Evolutionary conservation across 306 rosid species (phyloP).

Genomic region (Myrica gale): DNA sequence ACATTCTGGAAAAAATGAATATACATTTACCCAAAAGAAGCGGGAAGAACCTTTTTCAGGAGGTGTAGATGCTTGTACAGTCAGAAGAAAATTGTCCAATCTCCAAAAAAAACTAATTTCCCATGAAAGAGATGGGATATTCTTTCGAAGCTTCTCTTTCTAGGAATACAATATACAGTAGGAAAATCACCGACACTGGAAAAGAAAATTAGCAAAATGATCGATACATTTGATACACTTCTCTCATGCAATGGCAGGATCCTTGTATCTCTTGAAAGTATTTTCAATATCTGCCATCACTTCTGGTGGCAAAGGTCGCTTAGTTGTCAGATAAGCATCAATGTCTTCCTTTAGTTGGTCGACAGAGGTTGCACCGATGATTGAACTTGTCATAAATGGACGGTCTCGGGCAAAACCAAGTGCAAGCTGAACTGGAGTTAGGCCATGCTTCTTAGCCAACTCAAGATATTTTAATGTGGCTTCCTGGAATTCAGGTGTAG

Average conservation of each 20-base stretch:
- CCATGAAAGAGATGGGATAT: no score
- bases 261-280: slow-evolving; percentile 71
- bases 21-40: no score
- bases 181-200: no score
- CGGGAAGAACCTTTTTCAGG: no score
- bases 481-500: slow-evolving; percentile 53
- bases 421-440: slow-evolving; percentile 72
- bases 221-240: neutral
- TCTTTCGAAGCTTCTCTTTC: no score
- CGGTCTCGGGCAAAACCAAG: slow-evolving; percentile 86
- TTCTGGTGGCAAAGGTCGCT: slow-evolving; percentile 68
- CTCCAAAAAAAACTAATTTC: no score
- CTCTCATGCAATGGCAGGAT: slow-evolving; percentile 54
- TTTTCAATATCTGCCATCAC: slow-evolving; percentile 59
- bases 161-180: no score
- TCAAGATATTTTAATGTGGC: slow-evolving; percentile 58
- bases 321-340: slow-evolving; percentile 60
- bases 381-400: slow-evolving; percentile 85
- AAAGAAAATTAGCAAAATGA: neutral
- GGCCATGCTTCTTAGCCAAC: slow-evolving; percentile 68
- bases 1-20: no score
- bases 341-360: slow-evolving; percentile 77
- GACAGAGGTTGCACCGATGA: slow-evolving; percentile 84
- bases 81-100: no score
- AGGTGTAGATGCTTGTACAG: no score